Evolutionary conservation across 2,329 filamentous ascomycete genomes (phyloP).

Genomic region (Pestalotiopsis sp.): DNA sequence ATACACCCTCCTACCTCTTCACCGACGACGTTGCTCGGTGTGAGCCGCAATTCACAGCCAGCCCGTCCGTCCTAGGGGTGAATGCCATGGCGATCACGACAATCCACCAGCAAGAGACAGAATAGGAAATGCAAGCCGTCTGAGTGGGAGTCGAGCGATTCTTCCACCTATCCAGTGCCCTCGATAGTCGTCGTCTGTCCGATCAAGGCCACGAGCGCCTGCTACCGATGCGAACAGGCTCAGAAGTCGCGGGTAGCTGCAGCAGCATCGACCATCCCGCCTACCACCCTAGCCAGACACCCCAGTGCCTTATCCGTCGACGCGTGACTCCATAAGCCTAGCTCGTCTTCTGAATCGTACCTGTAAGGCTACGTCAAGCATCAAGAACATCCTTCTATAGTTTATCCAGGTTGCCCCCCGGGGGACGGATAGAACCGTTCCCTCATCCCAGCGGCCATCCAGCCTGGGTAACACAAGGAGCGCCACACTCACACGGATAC

Average conservation of each 20-base stretch:
- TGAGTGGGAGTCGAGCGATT: background rate
- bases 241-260: constrained; percentile 38
- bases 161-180: constrained; percentile 27
- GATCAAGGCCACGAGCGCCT: constrained; percentile 17
- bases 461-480: constrained; percentile 33
- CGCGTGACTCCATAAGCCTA: constrained; percentile 36
- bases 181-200: constrained; percentile 22
- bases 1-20: background rate
- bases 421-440: constrained; percentile 31
- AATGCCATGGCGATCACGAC: background rate
- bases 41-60: background rate
- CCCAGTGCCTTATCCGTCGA: constrained; percentile 39
- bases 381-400: constrained; percentile 22
- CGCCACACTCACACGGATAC: constrained; percentile 36
- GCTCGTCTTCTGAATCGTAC: background rate
- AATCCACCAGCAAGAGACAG: background rate
- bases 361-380: constrained; percentile 12
- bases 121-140: constrained; percentile 5
- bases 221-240: constrained; percentile 37
- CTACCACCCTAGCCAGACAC: constrained; percentile 36
- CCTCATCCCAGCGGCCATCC: constrained; percentile 26
- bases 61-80: background rate
- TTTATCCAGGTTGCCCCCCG: constrained; percentile 24
- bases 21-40: background rate
- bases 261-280: constrained; percentile 38